phyloP scores from a whole-genome alignment of 2,329 filamentous ascomycete species.

The Colletotrichum musicola region DNA sequence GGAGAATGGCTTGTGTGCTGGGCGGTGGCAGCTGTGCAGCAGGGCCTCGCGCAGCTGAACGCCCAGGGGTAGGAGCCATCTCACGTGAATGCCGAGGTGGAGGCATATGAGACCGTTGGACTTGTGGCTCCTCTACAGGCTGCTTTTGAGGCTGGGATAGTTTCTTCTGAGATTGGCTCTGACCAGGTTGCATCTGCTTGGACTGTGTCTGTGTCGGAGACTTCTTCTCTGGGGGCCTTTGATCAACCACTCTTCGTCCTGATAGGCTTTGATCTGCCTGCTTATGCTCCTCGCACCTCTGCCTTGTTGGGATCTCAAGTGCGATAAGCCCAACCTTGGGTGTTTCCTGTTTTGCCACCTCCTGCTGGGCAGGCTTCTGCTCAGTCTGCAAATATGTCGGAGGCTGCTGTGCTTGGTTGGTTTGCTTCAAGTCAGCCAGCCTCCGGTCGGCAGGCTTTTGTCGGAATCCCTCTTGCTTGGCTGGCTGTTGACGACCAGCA shows the following conservation, averaged over 20 bases:
- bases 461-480: not conserved
- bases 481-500: not conserved
- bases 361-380: constrained; percentile 19
- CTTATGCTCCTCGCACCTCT: not conserved
- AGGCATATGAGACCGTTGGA: not conserved
- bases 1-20: constrained; percentile 67
- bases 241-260: too few relatives aligned
- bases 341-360: not conserved
- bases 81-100: not conserved
- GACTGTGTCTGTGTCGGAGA: too few relatives aligned
- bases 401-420: not conserved
- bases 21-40: constrained; percentile 46
- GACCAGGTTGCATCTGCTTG: not conserved
- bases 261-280: not conserved
- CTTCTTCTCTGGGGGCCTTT: too few relatives aligned
- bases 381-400: not conserved
- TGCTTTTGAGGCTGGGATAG: not conserved
- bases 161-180: not conserved
- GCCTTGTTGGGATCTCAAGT: not conserved
- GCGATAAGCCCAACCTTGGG: not conserved
- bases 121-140: not conserved
- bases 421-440: not conserved
- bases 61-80: constrained; percentile 1
- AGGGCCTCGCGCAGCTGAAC: not conserved
- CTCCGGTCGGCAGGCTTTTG: not conserved